Evolutionary conservation across 2,329 filamentous ascomycete genomes (phyloP).

Genomic region (Calonectria hawksworthii): DNA sequence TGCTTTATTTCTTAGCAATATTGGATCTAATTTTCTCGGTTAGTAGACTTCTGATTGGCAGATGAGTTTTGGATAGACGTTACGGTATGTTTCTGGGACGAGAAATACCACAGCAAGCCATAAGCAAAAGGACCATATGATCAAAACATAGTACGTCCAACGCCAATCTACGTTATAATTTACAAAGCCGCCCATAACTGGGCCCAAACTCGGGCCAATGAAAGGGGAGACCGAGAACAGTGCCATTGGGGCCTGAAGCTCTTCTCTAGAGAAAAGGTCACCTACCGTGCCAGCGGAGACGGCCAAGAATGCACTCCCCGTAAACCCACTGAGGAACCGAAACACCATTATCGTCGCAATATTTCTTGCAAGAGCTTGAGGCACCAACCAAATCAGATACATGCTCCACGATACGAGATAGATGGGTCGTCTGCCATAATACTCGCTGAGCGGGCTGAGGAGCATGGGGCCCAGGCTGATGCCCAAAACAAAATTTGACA

Average conservation of each 20-base stretch:
- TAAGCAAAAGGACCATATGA: conserved; percentile 83
- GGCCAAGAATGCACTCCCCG: conserved; percentile 76
- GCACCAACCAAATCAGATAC: conserved; percentile 85
- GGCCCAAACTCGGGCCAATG: conserved; percentile 71
- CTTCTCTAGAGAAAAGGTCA: conserved; percentile 78
- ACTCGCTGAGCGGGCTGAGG: conserved; percentile 76
- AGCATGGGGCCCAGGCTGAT: conserved; percentile 73
- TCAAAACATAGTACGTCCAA: conserved; percentile 86
- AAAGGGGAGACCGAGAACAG: conserved; percentile 79
- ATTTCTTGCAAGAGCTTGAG: conserved; percentile 84
- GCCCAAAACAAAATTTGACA: conserved; percentile 87
- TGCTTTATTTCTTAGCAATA: conserved; percentile 82
- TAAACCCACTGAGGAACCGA: conserved; percentile 84
- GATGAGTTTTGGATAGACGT: neutral
- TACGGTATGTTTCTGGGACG: conserved; percentile 89
- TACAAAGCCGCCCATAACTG: conserved; percentile 82
- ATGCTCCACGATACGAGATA: conserved; percentile 81
- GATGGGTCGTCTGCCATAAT: conserved; percentile 86
- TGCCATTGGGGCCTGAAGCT: conserved; percentile 86
- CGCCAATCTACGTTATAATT: conserved; percentile 81
- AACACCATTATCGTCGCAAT: conserved; percentile 83
- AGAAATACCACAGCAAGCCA: conserved; percentile 75
- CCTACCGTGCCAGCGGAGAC: conserved; percentile 90
- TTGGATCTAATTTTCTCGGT: conserved; percentile 44
- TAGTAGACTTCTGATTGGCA: neutral